Base-by-base conservation (phyloP, 352 stramenopile genomes). In the Thraustochytrium striatum region DNA sequence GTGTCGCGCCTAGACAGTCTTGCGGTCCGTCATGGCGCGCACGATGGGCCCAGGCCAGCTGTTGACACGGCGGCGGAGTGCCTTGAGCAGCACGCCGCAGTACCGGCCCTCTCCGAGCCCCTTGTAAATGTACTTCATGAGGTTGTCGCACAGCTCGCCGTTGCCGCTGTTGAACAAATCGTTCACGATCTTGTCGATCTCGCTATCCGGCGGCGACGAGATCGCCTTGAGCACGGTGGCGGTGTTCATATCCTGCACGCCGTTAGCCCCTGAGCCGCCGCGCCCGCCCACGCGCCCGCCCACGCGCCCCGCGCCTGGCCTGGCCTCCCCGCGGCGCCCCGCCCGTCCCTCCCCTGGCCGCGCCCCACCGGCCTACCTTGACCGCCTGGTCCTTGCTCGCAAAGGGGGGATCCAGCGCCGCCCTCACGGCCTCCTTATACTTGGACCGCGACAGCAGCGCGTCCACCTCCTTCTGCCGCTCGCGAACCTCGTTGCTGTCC, bases 41-140 rank as follows among this genome's bases (percentile, higher is more conserved):
- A 75, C 30, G 52, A 75, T 58, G 21, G 65, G 65, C 19, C 65
- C 65, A n/a, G 65, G 35, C 30, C 65, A 30, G 41, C 33, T 36
- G 59, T 50, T 70, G 59, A 70, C 59, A 21, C 33, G 47, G 11
- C 52, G 59, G 13, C 33, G 33, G 41, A 53, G 59, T 36, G 33
- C 47, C 38, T 75, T 75, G 43, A 75, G 52, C 32, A 75, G 44
- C 16, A 75, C 52, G 30, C 65, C 39, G 50, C 65, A 75, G 65
- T 70, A 75, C 7, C 30, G 30, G 28, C 65, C 65, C 21, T 61
- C 65, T 7, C 3, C 44, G 44, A 75, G 52, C 19, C 65, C 65
- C 50, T 75, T 75, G 65, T 75, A 75, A 32, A 75, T 75, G 65
- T 75, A 75, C 44, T 75, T 75, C 65, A 75, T 75, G 52, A 75